These are phyloP conservation scores for Neonectria coccinea DNA, from an alignment of 2,329 filamentous ascomycete species.

Conservation along the genomic window DNA sequence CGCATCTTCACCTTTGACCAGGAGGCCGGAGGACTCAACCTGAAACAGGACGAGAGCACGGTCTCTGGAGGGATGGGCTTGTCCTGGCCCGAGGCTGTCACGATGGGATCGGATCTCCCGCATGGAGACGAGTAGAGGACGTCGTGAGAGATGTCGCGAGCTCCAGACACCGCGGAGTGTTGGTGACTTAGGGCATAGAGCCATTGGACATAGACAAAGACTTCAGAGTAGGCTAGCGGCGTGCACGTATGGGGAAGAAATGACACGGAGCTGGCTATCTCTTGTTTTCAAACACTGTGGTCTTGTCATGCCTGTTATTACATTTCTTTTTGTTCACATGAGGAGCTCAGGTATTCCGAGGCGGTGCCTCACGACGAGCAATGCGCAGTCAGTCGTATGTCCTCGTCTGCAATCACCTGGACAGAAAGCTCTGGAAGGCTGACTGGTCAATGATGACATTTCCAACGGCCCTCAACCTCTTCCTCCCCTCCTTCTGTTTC, in stretches of 20 bases:
- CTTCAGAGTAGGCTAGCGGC: not conserved
- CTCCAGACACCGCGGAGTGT: not conserved
- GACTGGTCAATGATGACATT: constrained; percentile 97
- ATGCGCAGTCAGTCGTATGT: no score
- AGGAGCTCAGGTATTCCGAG: not conserved
- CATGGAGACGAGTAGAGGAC: constrained; percentile 40
- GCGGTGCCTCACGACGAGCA: not conserved
- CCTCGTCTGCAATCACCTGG: constrained; percentile 67
- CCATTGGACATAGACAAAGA: no score
- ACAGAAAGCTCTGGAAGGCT: constrained; percentile 92
- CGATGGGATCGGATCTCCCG: constrained; percentile 55
- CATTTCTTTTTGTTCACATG: not conserved
- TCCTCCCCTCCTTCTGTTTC: constrained; percentile 96
- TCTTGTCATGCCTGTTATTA: not conserved
- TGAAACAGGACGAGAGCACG: constrained; percentile 61
- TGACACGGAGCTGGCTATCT: constrained; percentile 27
- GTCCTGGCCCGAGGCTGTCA: constrained; percentile 51
- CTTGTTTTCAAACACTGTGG: constrained; percentile 13
- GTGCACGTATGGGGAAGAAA: not conserved
- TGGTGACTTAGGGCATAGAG: not conserved
- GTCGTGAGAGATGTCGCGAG: no score
- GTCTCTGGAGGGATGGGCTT: constrained; percentile 51
- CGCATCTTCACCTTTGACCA: constrained; percentile 68
- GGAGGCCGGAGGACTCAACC: constrained; percentile 44
- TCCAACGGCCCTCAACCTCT: constrained; percentile 84